Base-by-base conservation (phyloP, 2,329 filamentous ascomycete genomes). In the Sclerotiophoma versabilis region DNA sequence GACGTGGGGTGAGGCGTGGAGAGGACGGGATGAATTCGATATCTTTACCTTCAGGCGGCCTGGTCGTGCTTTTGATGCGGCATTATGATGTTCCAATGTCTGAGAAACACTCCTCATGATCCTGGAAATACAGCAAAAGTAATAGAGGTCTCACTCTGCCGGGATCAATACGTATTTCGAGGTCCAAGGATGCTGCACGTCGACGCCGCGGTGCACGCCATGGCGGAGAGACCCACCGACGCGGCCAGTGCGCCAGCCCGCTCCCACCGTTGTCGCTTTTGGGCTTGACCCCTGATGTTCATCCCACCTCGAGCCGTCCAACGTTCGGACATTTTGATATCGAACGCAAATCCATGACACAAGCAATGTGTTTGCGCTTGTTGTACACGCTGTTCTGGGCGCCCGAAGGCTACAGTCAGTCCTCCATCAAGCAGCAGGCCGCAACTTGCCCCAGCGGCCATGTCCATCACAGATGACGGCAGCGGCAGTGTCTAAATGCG, bases 1-100 rank as follows among this genome's bases (percentile, higher is more conserved):
- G 41, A 54, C 45, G 51, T 54, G 51, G 51, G 51, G 51, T 54
- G 45, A 32, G 37, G 51, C 51, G 51, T 49, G 45, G 51, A 54
- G 51, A 54, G 29, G 44, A 49, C 30, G 30, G 29, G 36, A 41
- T 45, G 45, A 54, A n/a, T 36, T 27, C 34, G 39, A 30, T 30
- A 41, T 49, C 17, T 46, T 34, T 41, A 49, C 25, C 33, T 25
- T 45, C 27, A n/a, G 15, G 27, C 39, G 34, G 51, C 39, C 45
- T 34, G 22, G 34, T 41, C 33, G 51, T 49, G 51, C 45, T 54
- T 54, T 49, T 49, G 51, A 41, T 49, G 34, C 20, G 17, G 41
- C 51, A 54, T 46, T 15, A 19, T 34, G 33, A 32, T n/a, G n/a
- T 41, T 30, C 29, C 22, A 49, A 30, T 54, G 33, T 39, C 36